Conservation (phyloP, 2,329 filamentous ascomycete species). For the Delphinella strobiligena region DNA sequence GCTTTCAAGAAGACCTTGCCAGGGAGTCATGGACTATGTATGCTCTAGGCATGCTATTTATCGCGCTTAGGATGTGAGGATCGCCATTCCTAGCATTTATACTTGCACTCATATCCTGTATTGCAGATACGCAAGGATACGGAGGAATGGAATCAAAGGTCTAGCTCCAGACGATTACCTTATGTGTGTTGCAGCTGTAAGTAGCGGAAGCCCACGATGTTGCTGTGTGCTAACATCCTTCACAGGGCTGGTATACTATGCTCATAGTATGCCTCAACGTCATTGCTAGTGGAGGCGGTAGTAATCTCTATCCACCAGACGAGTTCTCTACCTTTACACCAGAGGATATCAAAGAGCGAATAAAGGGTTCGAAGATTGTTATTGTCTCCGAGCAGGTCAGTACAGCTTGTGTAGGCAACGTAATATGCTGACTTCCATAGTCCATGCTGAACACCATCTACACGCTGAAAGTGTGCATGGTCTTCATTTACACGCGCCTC, state of each 20-base stretch:
- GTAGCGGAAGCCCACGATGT: background rate
- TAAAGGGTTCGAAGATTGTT: conserved; percentile 33
- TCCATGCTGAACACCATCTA: conserved; percentile 49
- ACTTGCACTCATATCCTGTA: background rate
- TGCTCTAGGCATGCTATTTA: conserved; percentile 9
- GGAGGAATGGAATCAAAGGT: conserved; percentile 5
- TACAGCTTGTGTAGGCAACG: background rate
- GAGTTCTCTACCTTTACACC: conserved; percentile 24
- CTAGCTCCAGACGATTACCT: conserved; percentile 9
- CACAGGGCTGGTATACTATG: conserved; percentile 25
- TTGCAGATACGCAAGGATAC: conserved; percentile 10
- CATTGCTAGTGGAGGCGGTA: conserved; percentile 29
- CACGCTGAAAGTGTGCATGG: conserved; percentile 43
- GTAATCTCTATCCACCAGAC: conserved; percentile 31
- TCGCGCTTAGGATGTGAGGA: conserved; percentile 11
- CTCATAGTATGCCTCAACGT: conserved; percentile 30
- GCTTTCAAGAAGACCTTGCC: conserved; percentile 7
- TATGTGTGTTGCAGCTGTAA: background rate
- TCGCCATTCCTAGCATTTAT: background rate
- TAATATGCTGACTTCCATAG: conserved; percentile 20
- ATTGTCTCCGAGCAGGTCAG: conserved; percentile 31
- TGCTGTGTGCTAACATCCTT: conserved; percentile 6
- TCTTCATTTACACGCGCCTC: conserved; percentile 46
- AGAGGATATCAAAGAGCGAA: conserved; percentile 28
- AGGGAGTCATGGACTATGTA: conserved; percentile 12